A percentile compares a stretch with the other conserved stretches of the same genome.
Conservation (phyloP, 2,329 filamentous ascomycete species). For the Xylaria multiplex region DNA sequence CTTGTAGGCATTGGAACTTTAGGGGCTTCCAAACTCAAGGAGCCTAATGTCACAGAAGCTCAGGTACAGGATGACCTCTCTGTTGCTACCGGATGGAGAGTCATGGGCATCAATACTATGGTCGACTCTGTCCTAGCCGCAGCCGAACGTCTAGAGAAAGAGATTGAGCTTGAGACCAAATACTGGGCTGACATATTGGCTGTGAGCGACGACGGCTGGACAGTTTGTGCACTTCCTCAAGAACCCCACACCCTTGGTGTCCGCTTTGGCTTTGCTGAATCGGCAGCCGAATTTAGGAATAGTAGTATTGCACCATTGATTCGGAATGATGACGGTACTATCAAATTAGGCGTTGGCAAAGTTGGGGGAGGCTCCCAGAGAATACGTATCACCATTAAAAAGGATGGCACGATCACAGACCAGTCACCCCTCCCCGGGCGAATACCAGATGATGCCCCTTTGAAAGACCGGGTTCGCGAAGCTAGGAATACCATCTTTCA, state of each 20-base stretch:
- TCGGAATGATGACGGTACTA: conserved; percentile 76
- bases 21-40: conserved; percentile 71
- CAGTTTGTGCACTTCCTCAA: conserved; percentile 78
- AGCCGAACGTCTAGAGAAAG: conserved; percentile 76
- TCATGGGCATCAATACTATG: conserved; percentile 79
- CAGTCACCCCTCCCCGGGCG: conserved; percentile 62
- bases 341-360: conserved; percentile 74
- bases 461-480: conserved; percentile 76
- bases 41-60: conserved; percentile 67
- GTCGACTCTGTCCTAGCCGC: conserved; percentile 79
- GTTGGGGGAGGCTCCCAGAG: conserved; percentile 64
- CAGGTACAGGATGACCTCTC: conserved; percentile 66
- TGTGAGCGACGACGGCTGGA: conserved; percentile 87
- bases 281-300: conserved; percentile 67
- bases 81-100: conserved; percentile 75
- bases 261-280: conserved; percentile 87
- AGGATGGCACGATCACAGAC: conserved; percentile 68
- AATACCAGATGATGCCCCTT: conserved; percentile 64
- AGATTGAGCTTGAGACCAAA: conserved; percentile 80
- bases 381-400: conserved; percentile 74
- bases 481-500: conserved; percentile 83
- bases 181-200: conserved; percentile 91
- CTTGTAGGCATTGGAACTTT: conserved; percentile 79
- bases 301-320: conserved; percentile 84
- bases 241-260: conserved; percentile 82